A percentile compares a stretch with the other conserved stretches of the same genome.
Conservation (phyloP, 352 stramenopile species). For the Globisporangium cederbergense region DNA sequence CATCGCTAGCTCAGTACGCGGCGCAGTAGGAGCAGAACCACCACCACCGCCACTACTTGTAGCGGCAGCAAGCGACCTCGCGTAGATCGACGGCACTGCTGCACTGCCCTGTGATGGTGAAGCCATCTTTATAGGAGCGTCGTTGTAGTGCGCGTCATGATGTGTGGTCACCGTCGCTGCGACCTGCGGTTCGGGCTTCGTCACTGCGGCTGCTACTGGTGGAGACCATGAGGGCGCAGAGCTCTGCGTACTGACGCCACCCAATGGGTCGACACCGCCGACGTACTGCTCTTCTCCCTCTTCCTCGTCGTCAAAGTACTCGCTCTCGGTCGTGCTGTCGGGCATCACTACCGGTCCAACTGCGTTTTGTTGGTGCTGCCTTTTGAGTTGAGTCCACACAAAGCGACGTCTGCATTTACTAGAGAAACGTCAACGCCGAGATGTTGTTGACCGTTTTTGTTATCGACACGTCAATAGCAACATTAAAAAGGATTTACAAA, state of each 20-base stretch:
- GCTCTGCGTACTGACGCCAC: background rate
- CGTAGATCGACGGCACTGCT: too few species aligned
- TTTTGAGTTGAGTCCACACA: too few species aligned
- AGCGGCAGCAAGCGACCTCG: too few species aligned
- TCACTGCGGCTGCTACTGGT: background rate
- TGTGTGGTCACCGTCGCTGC: background rate
- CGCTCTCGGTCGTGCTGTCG: constrained; percentile 1
- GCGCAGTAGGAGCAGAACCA: background rate
- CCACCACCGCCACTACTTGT: background rate
- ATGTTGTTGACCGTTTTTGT: too few species aligned
- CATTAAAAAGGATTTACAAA: too few species aligned
- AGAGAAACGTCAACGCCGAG: too few species aligned
- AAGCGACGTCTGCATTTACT: too few species aligned
- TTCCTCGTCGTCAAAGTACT: background rate
- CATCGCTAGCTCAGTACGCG: too few species aligned
- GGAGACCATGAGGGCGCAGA: background rate
- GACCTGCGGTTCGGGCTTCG: background rate
- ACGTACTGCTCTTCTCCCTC: background rate
- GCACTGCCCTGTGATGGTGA: too few species aligned
- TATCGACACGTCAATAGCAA: too few species aligned
- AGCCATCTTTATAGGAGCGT: background rate
- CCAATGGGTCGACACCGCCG: background rate
- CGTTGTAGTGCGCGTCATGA: background rate
- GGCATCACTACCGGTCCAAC: background rate
- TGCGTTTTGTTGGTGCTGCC: background rate